These are phyloP conservation scores for Neurospora sp. DNA, from an alignment of 495 filamentous ascomycete species.

Conservation along the genomic window DNA sequence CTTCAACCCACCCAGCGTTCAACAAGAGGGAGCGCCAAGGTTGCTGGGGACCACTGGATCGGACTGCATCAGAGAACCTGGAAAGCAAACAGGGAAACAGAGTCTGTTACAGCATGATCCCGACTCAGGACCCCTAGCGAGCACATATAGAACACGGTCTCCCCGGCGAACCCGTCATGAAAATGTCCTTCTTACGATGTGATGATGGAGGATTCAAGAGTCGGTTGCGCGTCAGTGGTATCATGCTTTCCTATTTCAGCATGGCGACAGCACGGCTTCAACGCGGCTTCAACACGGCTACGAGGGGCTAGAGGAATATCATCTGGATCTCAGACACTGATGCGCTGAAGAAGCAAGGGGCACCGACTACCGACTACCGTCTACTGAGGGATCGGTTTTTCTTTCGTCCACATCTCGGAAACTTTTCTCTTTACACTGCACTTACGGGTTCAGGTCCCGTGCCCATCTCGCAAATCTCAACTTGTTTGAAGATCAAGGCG, in stretches of 20 bases:
- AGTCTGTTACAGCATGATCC: neutral
- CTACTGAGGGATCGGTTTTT: neutral
- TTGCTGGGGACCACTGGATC: neutral
- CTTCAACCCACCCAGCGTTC: neutral
- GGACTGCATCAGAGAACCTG: neutral
- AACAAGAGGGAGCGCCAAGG: neutral
- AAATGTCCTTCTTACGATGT: neutral
- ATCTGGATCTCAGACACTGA: neutral
- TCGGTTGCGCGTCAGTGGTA: neutral
- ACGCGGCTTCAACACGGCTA: neutral
- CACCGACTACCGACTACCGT: neutral
- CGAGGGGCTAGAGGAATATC: neutral
- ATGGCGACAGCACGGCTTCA: neutral
- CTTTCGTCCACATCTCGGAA: neutral
- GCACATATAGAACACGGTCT: neutral
- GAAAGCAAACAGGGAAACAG: neutral
- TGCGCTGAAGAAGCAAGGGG: neutral
- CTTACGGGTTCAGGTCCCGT: neutral
- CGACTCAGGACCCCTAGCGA: neutral
- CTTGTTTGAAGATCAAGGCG: neutral
- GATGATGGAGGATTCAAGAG: neutral
- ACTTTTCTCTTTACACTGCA: neutral
- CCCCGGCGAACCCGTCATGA: neutral
- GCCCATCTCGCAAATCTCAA: neutral
- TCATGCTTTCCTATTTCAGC: neutral